Evolutionary conservation across 352 stramenopile genomes (phyloP).

Genomic region (Pythium brassicae): DNA sequence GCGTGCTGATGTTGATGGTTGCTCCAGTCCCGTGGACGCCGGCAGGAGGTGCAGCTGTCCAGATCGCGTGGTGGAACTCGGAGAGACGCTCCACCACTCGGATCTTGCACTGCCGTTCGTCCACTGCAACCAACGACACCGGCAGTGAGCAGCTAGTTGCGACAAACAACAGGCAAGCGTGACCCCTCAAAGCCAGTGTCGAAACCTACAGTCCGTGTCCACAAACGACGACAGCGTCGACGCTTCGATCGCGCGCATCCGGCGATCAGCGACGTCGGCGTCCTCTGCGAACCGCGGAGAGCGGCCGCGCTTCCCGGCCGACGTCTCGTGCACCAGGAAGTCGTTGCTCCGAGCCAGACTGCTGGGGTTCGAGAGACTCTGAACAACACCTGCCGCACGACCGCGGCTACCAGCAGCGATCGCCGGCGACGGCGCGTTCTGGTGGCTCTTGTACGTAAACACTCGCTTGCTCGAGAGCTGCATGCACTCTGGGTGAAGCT

Average conservation of each 20-base stretch:
- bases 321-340: background rate
- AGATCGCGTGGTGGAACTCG: slow-evolving; percentile 80
- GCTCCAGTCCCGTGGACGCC: slow-evolving; percentile 1
- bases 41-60: slow-evolving; percentile 30
- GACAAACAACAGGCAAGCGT: background rate
- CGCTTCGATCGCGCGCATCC: slow-evolving; percentile 8
- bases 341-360: slow-evolving; percentile 3
- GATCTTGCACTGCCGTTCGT: slow-evolving; percentile 87
- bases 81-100: slow-evolving; percentile 78
- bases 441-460: slow-evolving; percentile 59
- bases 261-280: background rate
- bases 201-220: slow-evolving; percentile 55
- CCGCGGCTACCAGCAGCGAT: background rate
- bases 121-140: slow-evolving; percentile 41
- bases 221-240: slow-evolving; percentile 61
- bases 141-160: background rate
- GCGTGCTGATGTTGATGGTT: background rate
- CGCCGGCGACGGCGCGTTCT: slow-evolving; percentile 25
- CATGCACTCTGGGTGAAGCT: slow-evolving; percentile 21
- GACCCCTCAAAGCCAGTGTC: background rate
- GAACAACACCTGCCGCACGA: background rate
- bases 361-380: background rate
- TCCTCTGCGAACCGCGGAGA: slow-evolving; percentile 19
- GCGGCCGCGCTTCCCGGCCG: slow-evolving; percentile 41
- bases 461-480: slow-evolving; percentile 40